Evolutionary conservation across 306 rosid species (phyloP).

Genomic region (Glycine tomentella): DNA sequence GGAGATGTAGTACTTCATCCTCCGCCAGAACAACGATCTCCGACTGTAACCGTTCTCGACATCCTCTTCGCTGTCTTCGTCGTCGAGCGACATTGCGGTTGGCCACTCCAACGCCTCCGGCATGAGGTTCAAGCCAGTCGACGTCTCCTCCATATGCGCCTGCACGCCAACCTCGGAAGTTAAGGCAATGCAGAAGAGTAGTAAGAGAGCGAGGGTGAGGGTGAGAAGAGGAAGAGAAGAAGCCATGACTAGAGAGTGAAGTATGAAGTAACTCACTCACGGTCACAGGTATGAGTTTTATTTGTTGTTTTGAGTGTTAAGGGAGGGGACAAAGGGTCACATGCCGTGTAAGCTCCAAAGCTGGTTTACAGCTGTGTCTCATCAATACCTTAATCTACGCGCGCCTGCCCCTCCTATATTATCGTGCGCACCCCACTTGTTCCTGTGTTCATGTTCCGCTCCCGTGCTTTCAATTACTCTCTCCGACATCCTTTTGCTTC

Average conservation of each 20-base stretch:
- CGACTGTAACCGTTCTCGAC: slow-evolving; percentile 54
- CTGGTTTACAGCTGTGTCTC: slow-evolving; percentile 69
- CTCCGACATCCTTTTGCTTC: slow-evolving; percentile 16
- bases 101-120: slow-evolving; percentile 74
- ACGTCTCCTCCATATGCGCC: slow-evolving; percentile 63
- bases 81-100: slow-evolving; percentile 55
- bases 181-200: slow-evolving; percentile 22
- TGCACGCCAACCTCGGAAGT: not conserved
- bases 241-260: slow-evolving; percentile 29
- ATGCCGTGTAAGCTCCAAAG: slow-evolving; percentile 54
- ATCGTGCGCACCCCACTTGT: too few species aligned
- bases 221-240: slow-evolving; percentile 38
- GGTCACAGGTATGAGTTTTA: too few species aligned
- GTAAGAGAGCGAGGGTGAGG: not conserved
- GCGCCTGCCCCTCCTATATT: slow-evolving; percentile 5
- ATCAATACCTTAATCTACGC: slow-evolving; percentile 56
- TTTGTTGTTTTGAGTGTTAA: not conserved
- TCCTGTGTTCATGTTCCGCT: too few species aligned
- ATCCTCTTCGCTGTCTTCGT: slow-evolving; percentile 44
- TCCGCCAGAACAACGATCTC: slow-evolving; percentile 83
- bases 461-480: not conserved
- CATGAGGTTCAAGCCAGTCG: slow-evolving; percentile 58
- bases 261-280: not conserved
- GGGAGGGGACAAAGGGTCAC: slow-evolving; percentile 57
- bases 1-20: slow-evolving; percentile 75